Evolutionary conservation across 2,329 filamentous ascomycete species (phyloP).

Genomic region (Fusarium keratoplasticum): DNA sequence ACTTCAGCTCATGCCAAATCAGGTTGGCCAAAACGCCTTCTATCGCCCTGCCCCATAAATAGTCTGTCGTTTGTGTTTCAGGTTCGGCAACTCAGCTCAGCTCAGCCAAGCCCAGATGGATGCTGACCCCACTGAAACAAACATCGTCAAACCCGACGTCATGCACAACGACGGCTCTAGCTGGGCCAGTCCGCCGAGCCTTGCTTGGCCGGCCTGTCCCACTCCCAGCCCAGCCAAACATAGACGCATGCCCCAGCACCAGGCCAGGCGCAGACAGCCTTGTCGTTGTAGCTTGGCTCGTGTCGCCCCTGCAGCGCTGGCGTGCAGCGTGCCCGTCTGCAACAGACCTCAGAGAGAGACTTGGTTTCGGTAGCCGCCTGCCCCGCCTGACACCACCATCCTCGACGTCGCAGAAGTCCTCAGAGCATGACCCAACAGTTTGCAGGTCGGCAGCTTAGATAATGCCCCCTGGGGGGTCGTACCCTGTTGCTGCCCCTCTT

Average conservation of each 20-base stretch:
- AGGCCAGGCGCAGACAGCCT: conserved; percentile 30
- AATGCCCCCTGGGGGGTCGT: conserved; percentile 71
- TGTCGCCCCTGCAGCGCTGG: conserved; percentile 27
- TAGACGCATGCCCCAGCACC: conserved; percentile 17
- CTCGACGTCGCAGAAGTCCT: conserved; percentile 8
- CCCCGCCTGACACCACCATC: conserved; percentile 11
- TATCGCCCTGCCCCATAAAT: conserved; percentile 37
- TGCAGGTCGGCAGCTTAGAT: conserved; percentile 54
- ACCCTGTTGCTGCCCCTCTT: conserved; percentile 59
- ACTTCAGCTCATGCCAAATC: conserved; percentile 29
- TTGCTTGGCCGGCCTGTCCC: conserved; percentile 10
- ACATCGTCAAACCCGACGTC: conserved; percentile 37
- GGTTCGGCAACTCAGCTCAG: conserved; percentile 37
- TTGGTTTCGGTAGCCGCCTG: conserved; percentile 38
- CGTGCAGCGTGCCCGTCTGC: conserved; percentile 30
- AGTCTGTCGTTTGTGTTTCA: conserved; percentile 38
- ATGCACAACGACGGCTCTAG: conserved; percentile 17
- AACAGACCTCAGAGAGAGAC: conserved; percentile 14
- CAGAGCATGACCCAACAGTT: conserved; percentile 6
- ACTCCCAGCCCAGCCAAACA: conserved; percentile 33
- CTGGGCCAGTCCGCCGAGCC: conserved; percentile 5
- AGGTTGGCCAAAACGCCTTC: conserved; percentile 20
- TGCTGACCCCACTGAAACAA: conserved; percentile 38
- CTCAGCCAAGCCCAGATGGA: background rate
- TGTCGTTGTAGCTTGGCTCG: conserved; percentile 18